A percentile compares a stretch with the other conserved stretches of the same genome.
These are phyloP conservation scores for Reticulascus tulasneorum DNA, from an alignment of 2,329 filamentous ascomycete genomes.

Conservation along the genomic window DNA sequence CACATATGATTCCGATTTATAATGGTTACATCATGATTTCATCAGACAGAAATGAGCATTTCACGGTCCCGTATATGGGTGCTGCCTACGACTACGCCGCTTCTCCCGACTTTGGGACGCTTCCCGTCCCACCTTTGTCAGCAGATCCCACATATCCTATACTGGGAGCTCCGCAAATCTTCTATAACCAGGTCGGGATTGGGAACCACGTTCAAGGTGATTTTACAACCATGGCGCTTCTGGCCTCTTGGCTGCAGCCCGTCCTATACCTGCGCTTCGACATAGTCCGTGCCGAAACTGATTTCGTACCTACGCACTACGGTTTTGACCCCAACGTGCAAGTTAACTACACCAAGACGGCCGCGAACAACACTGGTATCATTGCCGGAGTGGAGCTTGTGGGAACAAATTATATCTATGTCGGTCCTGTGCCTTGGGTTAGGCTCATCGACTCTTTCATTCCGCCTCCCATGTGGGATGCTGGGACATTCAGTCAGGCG, in stretches of 20 bases:
- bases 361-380: background rate
- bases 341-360: conserved; percentile 4
- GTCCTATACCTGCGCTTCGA: conserved; percentile 4
- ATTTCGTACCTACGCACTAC: conserved; percentile 7
- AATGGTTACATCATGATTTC: conserved; percentile 38
- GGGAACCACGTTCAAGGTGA: conserved; percentile 2
- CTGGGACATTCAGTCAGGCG: no score
- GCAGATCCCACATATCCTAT: background rate
- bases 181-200: conserved; percentile 1
- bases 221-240: conserved; percentile 4
- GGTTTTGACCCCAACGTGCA: conserved; percentile 1
- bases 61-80: conserved; percentile 38
- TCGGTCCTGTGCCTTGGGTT: conserved; percentile 5
- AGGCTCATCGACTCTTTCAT: conserved; percentile 7
- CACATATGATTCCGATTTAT: conserved; percentile 33
- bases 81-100: conserved; percentile 30
- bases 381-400: conserved; percentile 1
- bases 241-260: conserved; percentile 3
- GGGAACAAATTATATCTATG: background rate
- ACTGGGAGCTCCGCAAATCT: conserved; percentile 6
- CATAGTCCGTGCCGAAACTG: conserved; percentile 4
- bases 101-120: conserved; percentile 26
- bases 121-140: background rate
- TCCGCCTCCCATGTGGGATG: no score
- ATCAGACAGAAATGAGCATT: conserved; percentile 21